Percentiles rank a stretch among this genome's conserved stretches.
These are phyloP conservation scores for Fagopyrum tataricum DNA, from an alignment of 148 eudicot genomes.

Conservation along the genomic window DNA sequence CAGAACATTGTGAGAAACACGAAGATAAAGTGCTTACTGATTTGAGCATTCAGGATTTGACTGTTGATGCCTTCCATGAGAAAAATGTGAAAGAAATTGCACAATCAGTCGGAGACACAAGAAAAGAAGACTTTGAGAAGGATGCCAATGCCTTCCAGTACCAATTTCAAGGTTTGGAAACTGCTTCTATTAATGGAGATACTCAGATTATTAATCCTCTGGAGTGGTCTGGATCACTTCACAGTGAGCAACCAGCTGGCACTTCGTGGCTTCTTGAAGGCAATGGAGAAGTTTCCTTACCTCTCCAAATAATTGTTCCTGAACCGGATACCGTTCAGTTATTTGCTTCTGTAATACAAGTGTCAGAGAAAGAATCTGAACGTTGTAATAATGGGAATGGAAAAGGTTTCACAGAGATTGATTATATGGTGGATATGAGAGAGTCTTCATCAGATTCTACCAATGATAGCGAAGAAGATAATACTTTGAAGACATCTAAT, in stretches of 20 bases:
- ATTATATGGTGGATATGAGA: constrained; percentile 19
- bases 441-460: constrained; percentile 23
- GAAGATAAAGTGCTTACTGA: constrained; percentile 24
- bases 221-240: constrained; percentile 18
- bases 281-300: constrained; percentile 18
- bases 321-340: constrained; percentile 22
- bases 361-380: constrained; percentile 16
- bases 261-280: constrained; percentile 20
- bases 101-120: constrained; percentile 20
- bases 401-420: constrained; percentile 19
- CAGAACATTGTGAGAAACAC: constrained; percentile 24
- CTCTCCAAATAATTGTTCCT: constrained; percentile 22
- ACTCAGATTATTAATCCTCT: constrained; percentile 15
- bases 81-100: constrained; percentile 18
- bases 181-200: constrained; percentile 25
- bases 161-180: constrained; percentile 20
- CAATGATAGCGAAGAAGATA: constrained; percentile 15
- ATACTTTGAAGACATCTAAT: constrained; percentile 16
- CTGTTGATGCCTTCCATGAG: constrained; percentile 18
- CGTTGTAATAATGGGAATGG: constrained; percentile 24
- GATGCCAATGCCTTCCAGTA: constrained; percentile 12
- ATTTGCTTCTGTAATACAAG: constrained; percentile 17
- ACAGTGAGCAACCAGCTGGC: constrained; percentile 20
- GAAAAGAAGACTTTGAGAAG: constrained; percentile 12
- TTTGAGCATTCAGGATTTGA: constrained; percentile 15